These are phyloP conservation scores for Penicilliopsis zonata DNA, from an alignment of 495 filamentous ascomycete genomes.

Conservation along the genomic window DNA sequence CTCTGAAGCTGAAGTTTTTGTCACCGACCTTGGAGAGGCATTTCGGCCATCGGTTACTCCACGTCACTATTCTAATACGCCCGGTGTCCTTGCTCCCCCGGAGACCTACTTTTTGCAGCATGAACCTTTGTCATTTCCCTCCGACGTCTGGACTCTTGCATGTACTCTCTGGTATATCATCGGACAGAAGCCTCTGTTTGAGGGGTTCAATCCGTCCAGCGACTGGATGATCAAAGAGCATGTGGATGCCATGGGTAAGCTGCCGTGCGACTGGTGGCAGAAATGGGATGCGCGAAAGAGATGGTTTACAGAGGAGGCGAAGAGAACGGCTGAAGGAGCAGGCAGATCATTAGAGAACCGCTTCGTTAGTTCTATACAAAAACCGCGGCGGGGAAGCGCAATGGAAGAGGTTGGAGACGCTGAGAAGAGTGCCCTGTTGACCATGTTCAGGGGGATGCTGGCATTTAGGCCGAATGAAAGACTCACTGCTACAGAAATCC, in stretches of 20 bases:
- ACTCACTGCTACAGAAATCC: conserved; percentile 4
- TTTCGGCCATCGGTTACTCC: conserved; percentile 7
- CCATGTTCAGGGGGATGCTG: conserved; percentile 9
- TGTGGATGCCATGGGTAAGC: conserved; percentile 10
- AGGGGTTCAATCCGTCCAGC: conserved; percentile 2
- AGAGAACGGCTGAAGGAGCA: background rate
- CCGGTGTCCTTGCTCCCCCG: conserved; percentile 11
- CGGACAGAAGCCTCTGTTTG: background rate
- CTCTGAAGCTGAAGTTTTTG: conserved; percentile 7
- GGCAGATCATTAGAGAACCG: conserved; percentile 4
- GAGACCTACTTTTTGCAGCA: conserved; percentile 6
- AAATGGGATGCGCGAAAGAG: conserved; percentile 8
- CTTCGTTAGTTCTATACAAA: conserved; percentile 6
- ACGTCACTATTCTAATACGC: conserved; percentile 10
- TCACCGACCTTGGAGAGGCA: conserved; percentile 16
- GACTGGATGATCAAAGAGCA: conserved; percentile 11
- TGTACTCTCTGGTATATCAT: background rate
- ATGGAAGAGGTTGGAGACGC: conserved; percentile 36
- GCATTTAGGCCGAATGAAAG: conserved; percentile 6
- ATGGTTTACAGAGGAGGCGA: conserved; percentile 7
- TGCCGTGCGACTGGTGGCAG: conserved; percentile 11
- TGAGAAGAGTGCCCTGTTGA: conserved; percentile 13
- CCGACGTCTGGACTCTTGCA: conserved; percentile 9
- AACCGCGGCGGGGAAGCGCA: conserved; percentile 18
- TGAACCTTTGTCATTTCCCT: conserved; percentile 7